Percentiles rank a stretch among this genome's conserved stretches.
Conservation (phyloP, 2,329 filamentous ascomycete genomes). For the Leptographium flavum region DNA sequence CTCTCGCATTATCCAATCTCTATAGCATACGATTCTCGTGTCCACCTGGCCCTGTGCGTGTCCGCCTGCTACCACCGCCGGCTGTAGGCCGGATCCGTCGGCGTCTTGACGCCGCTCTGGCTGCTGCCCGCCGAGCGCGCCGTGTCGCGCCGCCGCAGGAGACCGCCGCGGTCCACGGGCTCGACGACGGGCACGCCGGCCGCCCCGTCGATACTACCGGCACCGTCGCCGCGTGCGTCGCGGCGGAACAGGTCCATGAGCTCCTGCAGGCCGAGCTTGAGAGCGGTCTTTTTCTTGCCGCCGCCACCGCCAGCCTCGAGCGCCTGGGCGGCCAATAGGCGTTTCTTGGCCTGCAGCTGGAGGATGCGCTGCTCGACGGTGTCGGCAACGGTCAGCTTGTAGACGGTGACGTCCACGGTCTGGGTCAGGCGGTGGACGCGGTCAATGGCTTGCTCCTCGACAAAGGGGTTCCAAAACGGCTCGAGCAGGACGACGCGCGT, state of each 20-base stretch:
- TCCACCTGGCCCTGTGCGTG: too few relatives aligned
- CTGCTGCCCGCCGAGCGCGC: neutral
- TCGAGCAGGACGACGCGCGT: constrained; percentile 89
- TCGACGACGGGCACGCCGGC: neutral
- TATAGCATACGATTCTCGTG: too few relatives aligned
- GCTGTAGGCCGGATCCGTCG: constrained; percentile 6
- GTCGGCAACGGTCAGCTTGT: constrained; percentile 75
- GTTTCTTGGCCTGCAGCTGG: constrained; percentile 88
- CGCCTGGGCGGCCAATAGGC: constrained; percentile 77
- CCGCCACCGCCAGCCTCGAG: constrained; percentile 45
- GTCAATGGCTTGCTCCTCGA: constrained; percentile 97
- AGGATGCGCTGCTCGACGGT: constrained; percentile 91
- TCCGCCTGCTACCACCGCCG: constrained; percentile 7
- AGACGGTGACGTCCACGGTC: constrained; percentile 85
- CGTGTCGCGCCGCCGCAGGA: constrained; percentile 5
- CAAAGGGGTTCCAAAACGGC: constrained; percentile 98
- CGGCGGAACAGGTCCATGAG: constrained; percentile 80
- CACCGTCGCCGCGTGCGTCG: constrained; percentile 23
- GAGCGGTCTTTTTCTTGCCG: constrained; percentile 31
- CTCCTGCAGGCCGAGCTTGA: constrained; percentile 84
- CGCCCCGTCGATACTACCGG: neutral
- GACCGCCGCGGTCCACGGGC: neutral
- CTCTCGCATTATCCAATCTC: too few relatives aligned
- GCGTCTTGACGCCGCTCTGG: neutral
- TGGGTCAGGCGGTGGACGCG: constrained; percentile 97